These are phyloP conservation scores for Erysimum cheiranthoides DNA, from an alignment of 345 rosid genomes.

Conservation along the genomic window DNA sequence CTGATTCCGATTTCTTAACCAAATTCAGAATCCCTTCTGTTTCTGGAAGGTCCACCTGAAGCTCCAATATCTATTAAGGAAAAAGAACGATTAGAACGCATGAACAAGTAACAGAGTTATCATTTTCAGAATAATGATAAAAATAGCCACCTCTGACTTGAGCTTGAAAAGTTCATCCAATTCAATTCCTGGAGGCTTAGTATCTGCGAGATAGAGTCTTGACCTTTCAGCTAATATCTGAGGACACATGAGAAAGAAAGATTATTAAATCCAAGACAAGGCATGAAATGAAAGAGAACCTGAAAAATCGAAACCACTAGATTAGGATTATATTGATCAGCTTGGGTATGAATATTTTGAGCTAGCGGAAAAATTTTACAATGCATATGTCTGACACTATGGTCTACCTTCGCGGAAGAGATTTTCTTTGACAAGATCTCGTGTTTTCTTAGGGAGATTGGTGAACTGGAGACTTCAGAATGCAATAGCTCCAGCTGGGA, in stretches of 20 bases:
- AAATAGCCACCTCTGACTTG: constrained; percentile 68
- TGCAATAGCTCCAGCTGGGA: constrained; percentile 68
- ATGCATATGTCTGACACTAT: constrained; percentile 19
- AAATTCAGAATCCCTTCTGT: constrained; percentile 59
- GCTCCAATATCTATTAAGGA: constrained; percentile 65
- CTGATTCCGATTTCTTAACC: constrained; percentile 60
- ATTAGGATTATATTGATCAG: not conserved
- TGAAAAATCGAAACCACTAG: not conserved
- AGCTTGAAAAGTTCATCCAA: constrained; percentile 71
- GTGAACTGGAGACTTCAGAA: constrained; percentile 60
- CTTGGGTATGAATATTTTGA: not conserved
- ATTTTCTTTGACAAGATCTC: constrained; percentile 62
- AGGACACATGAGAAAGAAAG: constrained; percentile 35
- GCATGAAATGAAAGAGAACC: constrained; percentile 15
- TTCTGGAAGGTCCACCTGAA: constrained; percentile 75
- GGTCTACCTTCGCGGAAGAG: constrained; percentile 69
- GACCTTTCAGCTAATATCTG: constrained; percentile 70
- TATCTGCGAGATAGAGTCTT: constrained; percentile 53
- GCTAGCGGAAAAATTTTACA: not conserved
- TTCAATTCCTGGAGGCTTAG: constrained; percentile 52
- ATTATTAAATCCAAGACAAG: constrained; percentile 21
- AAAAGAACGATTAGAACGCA: constrained; percentile 28
- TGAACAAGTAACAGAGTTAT: constrained; percentile 21
- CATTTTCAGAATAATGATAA: constrained; percentile 23
- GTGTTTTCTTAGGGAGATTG: constrained; percentile 58